phyloP scores from a whole-genome alignment of 1,139 yeast species.

The Suzukiozyma palmioleophila region DNA sequence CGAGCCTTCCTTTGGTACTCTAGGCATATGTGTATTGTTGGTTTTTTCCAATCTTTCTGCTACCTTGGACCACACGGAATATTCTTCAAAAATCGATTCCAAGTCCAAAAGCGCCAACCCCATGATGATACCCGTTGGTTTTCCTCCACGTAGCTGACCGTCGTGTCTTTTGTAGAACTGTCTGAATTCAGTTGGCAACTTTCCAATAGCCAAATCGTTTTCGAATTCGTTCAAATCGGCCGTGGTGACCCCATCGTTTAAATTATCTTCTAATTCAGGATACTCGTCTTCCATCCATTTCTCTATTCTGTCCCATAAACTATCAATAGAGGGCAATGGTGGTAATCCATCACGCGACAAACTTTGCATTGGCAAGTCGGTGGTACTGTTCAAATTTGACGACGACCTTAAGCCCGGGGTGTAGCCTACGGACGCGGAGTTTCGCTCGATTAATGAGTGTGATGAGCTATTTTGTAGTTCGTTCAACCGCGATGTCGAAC shows the following conservation, averaged over 20 bases:
- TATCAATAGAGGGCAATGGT: conserved; percentile 66
- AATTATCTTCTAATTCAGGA: conserved; percentile 73
- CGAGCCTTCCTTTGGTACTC: neutral
- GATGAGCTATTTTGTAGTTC: conserved; percentile 30
- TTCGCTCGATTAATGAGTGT: conserved; percentile 23
- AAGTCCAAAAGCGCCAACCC: conserved; percentile 69
- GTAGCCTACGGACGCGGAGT: conserved; percentile 26
- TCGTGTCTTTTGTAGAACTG: conserved; percentile 74
- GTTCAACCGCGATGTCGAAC: conserved; percentile 29
- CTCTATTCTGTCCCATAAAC: conserved; percentile 73
- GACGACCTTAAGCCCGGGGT: conserved; percentile 39
- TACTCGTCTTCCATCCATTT: conserved; percentile 72
- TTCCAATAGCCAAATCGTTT: conserved; percentile 58
- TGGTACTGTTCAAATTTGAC: conserved; percentile 24
- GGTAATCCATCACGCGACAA: conserved; percentile 52
- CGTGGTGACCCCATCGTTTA: conserved; percentile 65
- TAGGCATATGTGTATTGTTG: conserved; percentile 12
- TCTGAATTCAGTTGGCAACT: conserved; percentile 70
- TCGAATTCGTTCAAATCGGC: conserved; percentile 78
- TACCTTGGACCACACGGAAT: conserved; percentile 69
- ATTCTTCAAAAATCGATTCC: conserved; percentile 67
- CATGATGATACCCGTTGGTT: conserved; percentile 69
- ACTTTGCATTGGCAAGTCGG: conserved; percentile 38
- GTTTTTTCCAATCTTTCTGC: conserved; percentile 45
- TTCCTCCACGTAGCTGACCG: conserved; percentile 76